Evolutionary conservation across 1,284 basidiomycete species (phyloP).

Genomic region (Microstroma glucosiphilum): DNA sequence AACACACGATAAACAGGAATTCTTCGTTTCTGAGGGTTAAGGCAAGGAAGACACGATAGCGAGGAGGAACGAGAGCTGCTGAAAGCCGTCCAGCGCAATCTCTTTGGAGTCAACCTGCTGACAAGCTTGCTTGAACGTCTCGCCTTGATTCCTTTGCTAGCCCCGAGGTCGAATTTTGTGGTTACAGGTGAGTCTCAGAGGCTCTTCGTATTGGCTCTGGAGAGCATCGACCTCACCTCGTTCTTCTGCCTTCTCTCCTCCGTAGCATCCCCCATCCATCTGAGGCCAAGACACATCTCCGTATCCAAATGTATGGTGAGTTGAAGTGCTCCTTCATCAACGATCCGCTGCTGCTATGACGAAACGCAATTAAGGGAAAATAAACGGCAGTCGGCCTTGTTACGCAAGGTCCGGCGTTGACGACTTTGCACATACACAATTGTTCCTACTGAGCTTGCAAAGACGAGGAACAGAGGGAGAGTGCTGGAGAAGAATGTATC

Average conservation of each 20-base stretch:
- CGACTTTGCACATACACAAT: slow-evolving; percentile 33
- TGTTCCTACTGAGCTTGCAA: slow-evolving; percentile 49
- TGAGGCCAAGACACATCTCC: slow-evolving; percentile 87
- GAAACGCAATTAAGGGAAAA: slow-evolving; percentile 21
- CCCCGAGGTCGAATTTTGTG: slow-evolving; percentile 97
- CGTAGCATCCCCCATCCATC: slow-evolving; percentile 80
- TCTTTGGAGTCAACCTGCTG: too few species aligned
- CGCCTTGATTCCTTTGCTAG: slow-evolving; percentile 53
- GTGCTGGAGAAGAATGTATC: neutral
- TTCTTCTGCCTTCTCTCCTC: too few species aligned
- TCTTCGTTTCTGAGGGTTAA: slow-evolving; percentile 50
- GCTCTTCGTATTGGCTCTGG: neutral
- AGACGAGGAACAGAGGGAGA: neutral
- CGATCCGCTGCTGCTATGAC: slow-evolving; percentile 25
- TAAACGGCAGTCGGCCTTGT: slow-evolving; percentile 14
- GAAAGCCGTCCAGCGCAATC: too few species aligned
- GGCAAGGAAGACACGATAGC: slow-evolving; percentile 1
- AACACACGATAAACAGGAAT: slow-evolving; percentile 47
- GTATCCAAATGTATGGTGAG: slow-evolving; percentile 98
- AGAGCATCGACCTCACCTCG: slow-evolving; percentile 50
- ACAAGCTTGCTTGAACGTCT: too few species aligned
- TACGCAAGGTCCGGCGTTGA: slow-evolving; percentile 9
- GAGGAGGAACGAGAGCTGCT: neutral
- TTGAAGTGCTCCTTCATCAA: slow-evolving; percentile 23
- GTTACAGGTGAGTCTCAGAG: slow-evolving; percentile 69